Percentiles rank a stretch among this genome's conserved stretches.
These are phyloP conservation scores for Ustilago trichophora DNA, from an alignment of 1,284 basidiomycete species.

Conservation along the genomic window DNA sequence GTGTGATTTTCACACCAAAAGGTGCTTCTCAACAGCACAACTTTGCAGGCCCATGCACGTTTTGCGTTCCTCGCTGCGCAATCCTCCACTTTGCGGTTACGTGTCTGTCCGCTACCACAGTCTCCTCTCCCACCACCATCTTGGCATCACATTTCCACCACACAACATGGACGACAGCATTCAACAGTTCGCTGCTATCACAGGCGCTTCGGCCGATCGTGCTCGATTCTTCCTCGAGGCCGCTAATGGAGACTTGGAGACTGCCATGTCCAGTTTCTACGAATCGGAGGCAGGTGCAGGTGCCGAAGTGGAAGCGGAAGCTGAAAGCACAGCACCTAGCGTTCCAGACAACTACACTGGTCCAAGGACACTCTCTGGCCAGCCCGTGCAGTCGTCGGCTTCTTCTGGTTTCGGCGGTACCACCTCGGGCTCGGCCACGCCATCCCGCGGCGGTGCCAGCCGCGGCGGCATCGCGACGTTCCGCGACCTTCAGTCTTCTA, in stretches of 20 bases:
- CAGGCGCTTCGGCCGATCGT: conserved; percentile 62
- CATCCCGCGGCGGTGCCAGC: conserved; percentile 10
- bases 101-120: no score
- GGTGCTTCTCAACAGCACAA: no score
- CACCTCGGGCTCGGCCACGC: conserved; percentile 5
- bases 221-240: conserved; percentile 67
- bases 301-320: conserved; percentile 11
- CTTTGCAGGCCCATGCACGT: no score
- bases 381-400: conserved; percentile 51
- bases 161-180: conserved; percentile 55
- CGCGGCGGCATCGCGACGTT: conserved; percentile 66
- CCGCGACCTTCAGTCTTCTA: conserved; percentile 57
- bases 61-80: no score
- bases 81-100: conserved; percentile 14
- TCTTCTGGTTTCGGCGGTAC: conserved; percentile 36
- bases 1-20: no score
- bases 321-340: conserved; percentile 5
- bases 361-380: conserved; percentile 66
- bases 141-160: no score
- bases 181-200: conserved; percentile 62
- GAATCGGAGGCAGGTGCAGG: conserved; percentile 45
- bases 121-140: no score
- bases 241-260: conserved; percentile 65
- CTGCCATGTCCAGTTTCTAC: conserved; percentile 67
- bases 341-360: conserved; percentile 43